Evolutionary conservation across 106 monocot genomes (phyloP).

Genomic region (Vanilla planifolia): DNA sequence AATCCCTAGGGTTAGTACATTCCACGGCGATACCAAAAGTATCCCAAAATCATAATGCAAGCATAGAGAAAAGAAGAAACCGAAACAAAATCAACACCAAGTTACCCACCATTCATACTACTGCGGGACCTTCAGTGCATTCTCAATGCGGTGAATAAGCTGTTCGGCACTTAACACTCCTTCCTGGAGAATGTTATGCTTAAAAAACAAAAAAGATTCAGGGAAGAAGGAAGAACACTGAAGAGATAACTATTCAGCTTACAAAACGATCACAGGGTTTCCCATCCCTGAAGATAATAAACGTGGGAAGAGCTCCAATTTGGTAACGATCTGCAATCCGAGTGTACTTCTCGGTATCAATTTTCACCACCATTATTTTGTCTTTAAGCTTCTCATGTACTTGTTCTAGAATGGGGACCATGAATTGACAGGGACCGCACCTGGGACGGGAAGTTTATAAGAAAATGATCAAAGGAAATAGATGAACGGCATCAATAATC

Average conservation of each 20-base stretch:
- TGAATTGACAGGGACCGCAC: constrained; percentile 96
- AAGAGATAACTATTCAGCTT: constrained; percentile 24
- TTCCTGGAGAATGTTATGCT: constrained; percentile 39
- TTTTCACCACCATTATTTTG: constrained; percentile 74
- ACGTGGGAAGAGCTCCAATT: constrained; percentile 86
- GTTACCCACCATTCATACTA: constrained; percentile 14
- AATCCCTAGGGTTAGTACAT: neutral
- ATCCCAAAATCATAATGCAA: too few relatives aligned
- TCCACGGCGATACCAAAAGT: neutral
- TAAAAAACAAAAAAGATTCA: neutral
- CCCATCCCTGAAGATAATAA: constrained; percentile 85
- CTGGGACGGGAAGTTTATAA: constrained; percentile 15
- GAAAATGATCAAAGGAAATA: neutral
- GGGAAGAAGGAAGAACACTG: neutral
- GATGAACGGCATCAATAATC: too few relatives aligned
- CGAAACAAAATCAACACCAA: neutral
- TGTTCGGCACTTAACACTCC: constrained; percentile 79
- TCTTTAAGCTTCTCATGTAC: constrained; percentile 56
- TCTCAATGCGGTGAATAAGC: constrained; percentile 68
- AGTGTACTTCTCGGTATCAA: constrained; percentile 89
- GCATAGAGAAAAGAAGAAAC: too few relatives aligned
- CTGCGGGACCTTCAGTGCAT: constrained; percentile 38
- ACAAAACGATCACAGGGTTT: constrained; percentile 91
- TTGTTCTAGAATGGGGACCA: constrained; percentile 83
- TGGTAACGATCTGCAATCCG: constrained; percentile 55